A percentile compares a stretch with the other conserved stretches of the same genome.
These are phyloP conservation scores for Polytolypa hystricis DNA, from an alignment of 2,329 filamentous ascomycete genomes.

Conservation along the genomic window DNA sequence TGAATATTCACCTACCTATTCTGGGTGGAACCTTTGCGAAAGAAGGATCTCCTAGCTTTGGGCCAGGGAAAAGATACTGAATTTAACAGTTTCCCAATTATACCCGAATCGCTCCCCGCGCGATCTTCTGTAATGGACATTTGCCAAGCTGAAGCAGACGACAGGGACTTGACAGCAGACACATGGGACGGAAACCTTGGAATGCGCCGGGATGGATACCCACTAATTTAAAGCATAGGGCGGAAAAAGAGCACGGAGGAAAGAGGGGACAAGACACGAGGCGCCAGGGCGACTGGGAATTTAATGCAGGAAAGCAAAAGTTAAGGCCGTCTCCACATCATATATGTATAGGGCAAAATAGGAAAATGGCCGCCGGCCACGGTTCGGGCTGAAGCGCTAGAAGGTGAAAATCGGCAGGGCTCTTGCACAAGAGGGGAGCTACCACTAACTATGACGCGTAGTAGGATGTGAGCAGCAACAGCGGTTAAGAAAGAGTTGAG, in stretches of 20 bases:
- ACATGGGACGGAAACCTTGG: background rate
- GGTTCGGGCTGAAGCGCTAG: background rate
- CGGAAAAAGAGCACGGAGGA: too few relatives aligned
- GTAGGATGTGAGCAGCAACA: too few relatives aligned
- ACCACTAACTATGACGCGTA: too few relatives aligned
- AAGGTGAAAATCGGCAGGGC: background rate
- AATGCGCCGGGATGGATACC: background rate
- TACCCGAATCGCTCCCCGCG: slow-evolving; percentile 21
- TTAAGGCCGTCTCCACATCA: slow-evolving; percentile 1
- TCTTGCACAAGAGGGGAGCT: too few relatives aligned
- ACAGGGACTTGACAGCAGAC: background rate
- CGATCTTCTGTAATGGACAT: slow-evolving; percentile 27
- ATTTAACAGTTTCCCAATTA: slow-evolving; percentile 24
- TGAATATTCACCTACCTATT: slow-evolving; percentile 27
- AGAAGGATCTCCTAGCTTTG: slow-evolving; percentile 20
- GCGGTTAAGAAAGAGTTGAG: too few relatives aligned
- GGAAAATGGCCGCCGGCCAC: too few relatives aligned
- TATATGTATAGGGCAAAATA: too few relatives aligned
- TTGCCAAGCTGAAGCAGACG: slow-evolving; percentile 14
- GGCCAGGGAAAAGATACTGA: slow-evolving; percentile 18
- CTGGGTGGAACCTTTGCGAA: slow-evolving; percentile 25
- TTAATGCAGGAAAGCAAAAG: background rate
- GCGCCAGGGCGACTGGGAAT: background rate
- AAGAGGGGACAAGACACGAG: background rate
- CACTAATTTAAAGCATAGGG: too few relatives aligned